Evolutionary conservation across 1,139 yeast genomes (phyloP).

Genomic region (Wickerhamomyces sp.): DNA sequence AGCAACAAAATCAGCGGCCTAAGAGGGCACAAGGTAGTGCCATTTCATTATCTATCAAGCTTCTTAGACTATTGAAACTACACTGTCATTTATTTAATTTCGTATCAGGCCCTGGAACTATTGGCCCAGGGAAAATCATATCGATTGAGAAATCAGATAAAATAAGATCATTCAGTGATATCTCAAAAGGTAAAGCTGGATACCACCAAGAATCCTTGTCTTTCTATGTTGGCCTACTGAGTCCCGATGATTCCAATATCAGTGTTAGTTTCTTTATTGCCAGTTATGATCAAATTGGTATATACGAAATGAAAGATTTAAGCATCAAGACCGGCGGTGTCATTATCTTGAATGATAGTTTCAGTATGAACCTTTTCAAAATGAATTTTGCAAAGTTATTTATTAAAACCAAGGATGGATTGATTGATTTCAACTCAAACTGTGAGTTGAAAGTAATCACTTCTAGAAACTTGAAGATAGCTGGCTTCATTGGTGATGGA

Average conservation of each 20-base stretch:
- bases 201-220: slow-evolving; percentile 53
- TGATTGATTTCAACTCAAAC: slow-evolving; percentile 50
- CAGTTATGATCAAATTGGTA: slow-evolving; percentile 65
- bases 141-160: slow-evolving; percentile 55
- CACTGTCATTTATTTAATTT: slow-evolving; percentile 1
- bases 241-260: slow-evolving; percentile 28
- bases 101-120: slow-evolving; percentile 53
- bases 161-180: slow-evolving; percentile 62
- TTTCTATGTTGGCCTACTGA: slow-evolving; percentile 48
- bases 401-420: slow-evolving; percentile 45
- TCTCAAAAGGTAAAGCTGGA: slow-evolving; percentile 51
- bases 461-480: slow-evolving; percentile 51
- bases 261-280: slow-evolving; percentile 60
- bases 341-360: slow-evolving; percentile 56
- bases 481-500: slow-evolving; percentile 62
- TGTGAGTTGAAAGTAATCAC: slow-evolving; percentile 55
- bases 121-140: slow-evolving; percentile 60
- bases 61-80: not conserved
- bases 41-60: not conserved
- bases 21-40: not conserved
- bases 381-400: slow-evolving; percentile 56
- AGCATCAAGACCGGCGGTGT: slow-evolving; percentile 61
- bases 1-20: not conserved
- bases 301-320: slow-evolving; percentile 60
- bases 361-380: slow-evolving; percentile 59